Evolutionary conservation across 331 rosid genomes (phyloP).

Genomic region (Dryas integrifolia): DNA sequence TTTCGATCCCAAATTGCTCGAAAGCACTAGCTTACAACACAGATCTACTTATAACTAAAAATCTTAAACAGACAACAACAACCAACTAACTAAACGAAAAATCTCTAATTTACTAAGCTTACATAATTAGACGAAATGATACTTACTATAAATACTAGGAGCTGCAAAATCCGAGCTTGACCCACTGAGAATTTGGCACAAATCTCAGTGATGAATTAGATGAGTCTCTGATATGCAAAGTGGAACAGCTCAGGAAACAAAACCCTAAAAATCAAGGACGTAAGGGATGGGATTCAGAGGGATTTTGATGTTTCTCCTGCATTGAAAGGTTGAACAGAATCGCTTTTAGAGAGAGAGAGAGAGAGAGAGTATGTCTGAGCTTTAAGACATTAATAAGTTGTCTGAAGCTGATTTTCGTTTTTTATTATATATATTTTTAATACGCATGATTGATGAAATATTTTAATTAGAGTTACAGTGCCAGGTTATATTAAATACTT

Average conservation of each 20-base stretch:
- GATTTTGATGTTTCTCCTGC: constrained; percentile 39
- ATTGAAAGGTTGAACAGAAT: constrained; percentile 56
- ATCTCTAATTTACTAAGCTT: constrained; percentile 27
- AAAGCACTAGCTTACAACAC: constrained; percentile 36
- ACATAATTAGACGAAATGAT: constrained; percentile 24
- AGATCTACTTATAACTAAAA: constrained; percentile 60
- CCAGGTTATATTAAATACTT: background rate
- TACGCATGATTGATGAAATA: background rate
- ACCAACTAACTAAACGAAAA: constrained; percentile 31
- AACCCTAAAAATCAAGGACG: constrained; percentile 43
- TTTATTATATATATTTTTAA: background rate
- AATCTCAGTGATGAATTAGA: constrained; percentile 49
- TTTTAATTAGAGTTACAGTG: background rate
- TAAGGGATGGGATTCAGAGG: constrained; percentile 37
- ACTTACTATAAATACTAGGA: constrained; percentile 45
- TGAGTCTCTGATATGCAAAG: constrained; percentile 26
- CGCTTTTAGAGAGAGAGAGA: constrained; percentile 47
- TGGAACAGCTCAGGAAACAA: constrained; percentile 26
- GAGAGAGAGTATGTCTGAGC: constrained; percentile 24
- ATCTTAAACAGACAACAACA: constrained; percentile 19
- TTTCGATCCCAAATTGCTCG: constrained; percentile 33
- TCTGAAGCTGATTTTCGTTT: constrained; percentile 40
- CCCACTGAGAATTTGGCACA: constrained; percentile 34
- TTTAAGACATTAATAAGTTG: constrained; percentile 42
- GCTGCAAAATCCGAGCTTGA: constrained; percentile 55